Base-by-base conservation (phyloP, 2,329 filamentous ascomycete genomes). In the Cylindrodendrum hubeiense region DNA sequence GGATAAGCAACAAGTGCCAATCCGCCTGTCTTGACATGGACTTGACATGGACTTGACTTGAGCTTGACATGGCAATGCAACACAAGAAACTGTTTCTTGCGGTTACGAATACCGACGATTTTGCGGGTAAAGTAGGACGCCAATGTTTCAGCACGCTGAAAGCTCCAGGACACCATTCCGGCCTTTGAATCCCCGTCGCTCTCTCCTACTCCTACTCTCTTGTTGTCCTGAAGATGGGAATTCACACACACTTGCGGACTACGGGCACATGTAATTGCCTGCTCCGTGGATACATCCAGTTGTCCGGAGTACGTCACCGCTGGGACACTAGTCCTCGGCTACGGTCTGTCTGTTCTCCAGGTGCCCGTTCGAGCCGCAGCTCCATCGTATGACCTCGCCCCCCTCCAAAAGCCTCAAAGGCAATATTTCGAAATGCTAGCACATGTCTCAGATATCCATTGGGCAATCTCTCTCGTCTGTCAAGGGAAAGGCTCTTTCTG, bases 391-490 rank as follows among this genome's bases (percentile, higher is more conserved):
- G 53, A 63, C 60, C 49, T 58, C 61, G 57, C 59, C 44, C 43
- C 34, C 19, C 46, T 33, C 37, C 22, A 58, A 43, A 41, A 17
- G 39, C 44, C 12, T 24, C 46, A 51, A 10, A 34, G 30, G 15
- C 15, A 37, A 46, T 43, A 34, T 54, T 55, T 54, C 50, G 26
- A 30, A 47, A 53, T 53, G 19, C 49, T 44, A 60, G 41, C 46
- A 49, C 37, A 52, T 65, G 64, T 65, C 66, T 66, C 52, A 57
- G 64, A 22, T 24, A 47, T 60, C 34, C 30, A 67, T 65, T 67
- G 60, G 65, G 52, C 53, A 66, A 60, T 69, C 56, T 60, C 57
- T 57, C 51, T 50, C 61, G 64, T 44, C 54, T 28, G 44, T 54
- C 63, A 47, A 62, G 47, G 49, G 70, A 19, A 34, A 51, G 30